Percentiles rank a stretch among this genome's conserved stretches.
Conservation (phyloP, 371 early-diverging fungal species). For the Saksenaea vasiformis region DNA sequence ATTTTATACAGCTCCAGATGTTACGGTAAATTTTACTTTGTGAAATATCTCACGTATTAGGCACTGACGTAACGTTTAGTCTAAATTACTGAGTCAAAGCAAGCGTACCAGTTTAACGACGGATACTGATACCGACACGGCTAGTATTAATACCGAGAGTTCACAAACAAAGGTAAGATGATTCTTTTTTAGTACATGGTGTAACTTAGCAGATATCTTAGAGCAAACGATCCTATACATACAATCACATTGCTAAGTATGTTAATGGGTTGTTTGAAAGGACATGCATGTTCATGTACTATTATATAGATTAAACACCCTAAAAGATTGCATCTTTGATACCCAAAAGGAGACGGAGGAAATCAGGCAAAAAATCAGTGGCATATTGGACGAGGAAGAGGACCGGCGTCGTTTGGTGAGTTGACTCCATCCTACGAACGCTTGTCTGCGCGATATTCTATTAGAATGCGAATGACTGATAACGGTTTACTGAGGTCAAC, state of each 20-base stretch:
- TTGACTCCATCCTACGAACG: not conserved
- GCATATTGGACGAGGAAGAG: conserved; percentile 38
- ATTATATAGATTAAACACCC: conserved; percentile 42
- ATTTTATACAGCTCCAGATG: conserved; percentile 55
- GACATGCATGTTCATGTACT: not conserved
- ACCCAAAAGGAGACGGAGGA: conserved; percentile 54
- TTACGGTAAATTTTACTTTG: conserved; percentile 18
- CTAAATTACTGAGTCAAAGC: conserved; percentile 17
- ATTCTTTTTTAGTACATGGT: not conserved
- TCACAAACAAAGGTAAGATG: conserved; percentile 21
- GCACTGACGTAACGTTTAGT: too few species aligned
- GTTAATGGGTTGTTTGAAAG: not conserved
- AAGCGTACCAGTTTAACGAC: conserved; percentile 27
- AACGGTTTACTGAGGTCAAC: conserved; percentile 23
- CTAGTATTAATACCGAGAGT: conserved; percentile 21
- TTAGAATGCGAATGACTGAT: not conserved
- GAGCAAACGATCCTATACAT: conserved; percentile 55
- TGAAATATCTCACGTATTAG: too few species aligned
- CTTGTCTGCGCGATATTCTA: not conserved
- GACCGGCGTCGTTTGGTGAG: conserved; percentile 44
- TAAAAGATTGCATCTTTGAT: conserved; percentile 60
- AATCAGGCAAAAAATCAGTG: conserved; percentile 45
- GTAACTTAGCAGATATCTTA: conserved; percentile 5
- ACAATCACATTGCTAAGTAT: conserved; percentile 52
- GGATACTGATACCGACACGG: conserved; percentile 12